Percentiles rank a stretch among this genome's conserved stretches.
Evolutionary conservation across 805 yeast genomes (phyloP).

Genomic region (Pichia cabralensis): DNA sequence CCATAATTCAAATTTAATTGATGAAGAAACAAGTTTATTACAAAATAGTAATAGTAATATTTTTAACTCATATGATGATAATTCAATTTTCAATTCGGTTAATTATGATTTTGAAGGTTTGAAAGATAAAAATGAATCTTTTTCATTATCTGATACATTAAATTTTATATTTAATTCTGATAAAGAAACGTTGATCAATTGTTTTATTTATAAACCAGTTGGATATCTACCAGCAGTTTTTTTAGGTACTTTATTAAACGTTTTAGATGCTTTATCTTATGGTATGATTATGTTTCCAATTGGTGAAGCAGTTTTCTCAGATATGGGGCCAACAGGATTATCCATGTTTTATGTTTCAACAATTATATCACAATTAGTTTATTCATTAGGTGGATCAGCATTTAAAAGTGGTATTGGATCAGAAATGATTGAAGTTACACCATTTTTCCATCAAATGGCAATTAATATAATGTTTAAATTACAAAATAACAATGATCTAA

Average conservation of each 20-base stretch:
- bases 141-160: constrained; percentile 1
- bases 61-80: constrained; percentile 8
- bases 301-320: constrained; percentile 65
- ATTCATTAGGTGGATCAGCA: constrained; percentile 83
- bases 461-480: constrained; percentile 46
- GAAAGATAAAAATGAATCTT: constrained; percentile 1
- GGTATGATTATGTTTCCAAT: constrained; percentile 98
- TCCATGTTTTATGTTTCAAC: constrained; percentile 93
- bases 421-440: constrained; percentile 98
- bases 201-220: constrained; percentile 30
- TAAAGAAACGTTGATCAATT: constrained; percentile 14
- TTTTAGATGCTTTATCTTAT: constrained; percentile 87
- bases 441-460: constrained; percentile 96
- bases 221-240: constrained; percentile 69
- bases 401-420: constrained; percentile 91
- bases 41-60: too few species aligned
- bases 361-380: constrained; percentile 79
- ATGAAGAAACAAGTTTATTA: constrained; percentile 1
- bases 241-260: constrained; percentile 74
- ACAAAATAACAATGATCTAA: constrained; percentile 42
- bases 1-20: background rate
- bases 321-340: constrained; percentile 78
- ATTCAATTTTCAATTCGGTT: constrained; percentile 5
- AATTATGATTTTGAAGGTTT: constrained; percentile 8
- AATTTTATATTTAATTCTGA: constrained; percentile 11